phyloP scores from a whole-genome alignment of 2,329 filamentous ascomycete genomes.

The Akanthomyces dipterigenus region DNA sequence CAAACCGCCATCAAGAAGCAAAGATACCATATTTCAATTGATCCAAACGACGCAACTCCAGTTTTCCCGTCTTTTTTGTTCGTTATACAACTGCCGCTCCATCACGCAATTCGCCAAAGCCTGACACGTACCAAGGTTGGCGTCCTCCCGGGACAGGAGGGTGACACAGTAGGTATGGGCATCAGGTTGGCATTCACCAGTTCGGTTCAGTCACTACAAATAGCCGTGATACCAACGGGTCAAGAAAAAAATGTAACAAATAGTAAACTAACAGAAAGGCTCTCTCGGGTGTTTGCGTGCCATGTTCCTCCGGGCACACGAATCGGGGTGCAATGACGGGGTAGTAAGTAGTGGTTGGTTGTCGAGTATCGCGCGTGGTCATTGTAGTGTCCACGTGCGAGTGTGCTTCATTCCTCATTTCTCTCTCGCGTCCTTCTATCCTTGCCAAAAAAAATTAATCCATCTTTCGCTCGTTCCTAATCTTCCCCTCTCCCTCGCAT shows the following conservation, averaged over 20 bases:
- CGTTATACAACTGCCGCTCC: too few species aligned
- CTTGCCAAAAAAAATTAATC: constrained; percentile 7
- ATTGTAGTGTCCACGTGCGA: not conserved
- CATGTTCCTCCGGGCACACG: not conserved
- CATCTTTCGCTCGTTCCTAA: constrained; percentile 10
- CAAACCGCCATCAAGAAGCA: not conserved
- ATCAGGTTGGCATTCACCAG: too few species aligned
- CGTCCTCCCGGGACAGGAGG: too few species aligned
- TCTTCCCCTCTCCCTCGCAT: not conserved
- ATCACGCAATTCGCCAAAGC: too few species aligned
- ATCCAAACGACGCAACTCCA: too few species aligned
- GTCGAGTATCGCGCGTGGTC: not conserved
- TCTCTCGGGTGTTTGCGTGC: constrained; percentile 5
- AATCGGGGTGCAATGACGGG: not conserved
- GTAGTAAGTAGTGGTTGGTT: constrained; percentile 6
- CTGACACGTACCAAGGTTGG: too few species aligned
- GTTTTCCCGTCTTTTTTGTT: too few species aligned
- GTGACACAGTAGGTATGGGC: too few species aligned
- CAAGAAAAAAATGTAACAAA: constrained; percentile 1
- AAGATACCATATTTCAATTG: not conserved
- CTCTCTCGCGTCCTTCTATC: not conserved
- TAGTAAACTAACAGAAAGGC: constrained; percentile 10
- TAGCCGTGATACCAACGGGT: not conserved
- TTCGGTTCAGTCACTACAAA: not conserved
- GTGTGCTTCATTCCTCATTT: constrained; percentile 5